phyloP scores from a whole-genome alignment of 176 grass and related monocot species.

The Calamus simplicifolius region DNA sequence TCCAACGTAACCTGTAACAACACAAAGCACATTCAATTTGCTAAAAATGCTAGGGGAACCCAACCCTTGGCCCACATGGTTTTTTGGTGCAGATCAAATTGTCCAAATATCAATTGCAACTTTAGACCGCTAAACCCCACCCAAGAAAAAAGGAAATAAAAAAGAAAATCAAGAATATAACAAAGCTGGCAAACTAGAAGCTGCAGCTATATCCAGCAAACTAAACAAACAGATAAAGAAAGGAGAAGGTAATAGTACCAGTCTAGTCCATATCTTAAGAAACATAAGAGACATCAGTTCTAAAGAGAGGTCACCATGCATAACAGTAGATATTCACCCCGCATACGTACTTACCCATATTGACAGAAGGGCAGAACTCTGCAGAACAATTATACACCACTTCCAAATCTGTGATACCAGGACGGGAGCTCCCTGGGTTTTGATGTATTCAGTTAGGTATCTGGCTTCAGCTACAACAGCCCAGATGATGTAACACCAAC shows the following conservation, averaged over 20 bases:
- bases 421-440: constrained; percentile 21
- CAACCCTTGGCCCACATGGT: not conserved
- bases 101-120: too few relatives aligned
- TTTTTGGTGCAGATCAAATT: too few relatives aligned
- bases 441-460: constrained; percentile 21
- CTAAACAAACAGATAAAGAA: too few relatives aligned
- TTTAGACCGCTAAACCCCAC: too few relatives aligned
- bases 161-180: too few relatives aligned
- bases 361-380: constrained; percentile 29
- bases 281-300: constrained; percentile 22
- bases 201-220: too few relatives aligned
- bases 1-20: constrained; percentile 26
- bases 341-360: constrained; percentile 28
- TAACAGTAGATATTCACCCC: not conserved
- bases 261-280: constrained; percentile 38
- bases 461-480: constrained; percentile 23
- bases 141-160: too few relatives aligned
- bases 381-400: constrained; percentile 29
- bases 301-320: constrained; percentile 7
- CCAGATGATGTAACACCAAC: constrained; percentile 34
- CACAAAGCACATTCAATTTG: constrained; percentile 7
- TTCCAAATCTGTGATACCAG: constrained; percentile 25
- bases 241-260: constrained; percentile 16
- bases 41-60: constrained; percentile 2
- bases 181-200: too few relatives aligned